phyloP scores from a whole-genome alignment of 495 filamentous ascomycete species.

The Aspergillus nidulans region DNA sequence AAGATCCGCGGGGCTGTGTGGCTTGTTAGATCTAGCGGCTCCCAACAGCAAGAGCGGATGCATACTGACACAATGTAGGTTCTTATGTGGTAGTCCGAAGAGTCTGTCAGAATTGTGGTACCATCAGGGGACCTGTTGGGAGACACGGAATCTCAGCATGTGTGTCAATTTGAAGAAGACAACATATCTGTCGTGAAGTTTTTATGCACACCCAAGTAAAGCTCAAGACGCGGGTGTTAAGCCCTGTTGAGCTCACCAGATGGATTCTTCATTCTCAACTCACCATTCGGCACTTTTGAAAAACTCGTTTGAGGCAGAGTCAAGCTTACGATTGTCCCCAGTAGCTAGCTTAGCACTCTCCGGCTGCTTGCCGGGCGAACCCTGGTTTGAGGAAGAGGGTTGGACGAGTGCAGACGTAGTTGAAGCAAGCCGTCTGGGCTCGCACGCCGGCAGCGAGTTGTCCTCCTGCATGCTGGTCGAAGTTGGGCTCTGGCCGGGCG shows the following conservation, averaged over 20 bases:
- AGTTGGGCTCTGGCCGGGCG: not conserved
- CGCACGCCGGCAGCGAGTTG: not conserved
- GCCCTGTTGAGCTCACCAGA: not conserved
- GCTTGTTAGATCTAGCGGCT: slow-evolving; percentile 5
- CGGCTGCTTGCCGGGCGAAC: not conserved
- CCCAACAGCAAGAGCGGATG: not conserved
- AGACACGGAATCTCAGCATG: not conserved
- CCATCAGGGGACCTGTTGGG: slow-evolving; percentile 68
- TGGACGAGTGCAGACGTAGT: not conserved
- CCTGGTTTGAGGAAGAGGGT: not conserved
- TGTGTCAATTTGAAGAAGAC: not conserved
- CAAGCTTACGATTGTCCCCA: not conserved
- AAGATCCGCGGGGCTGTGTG: slow-evolving; percentile 56
- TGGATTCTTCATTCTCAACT: not conserved
- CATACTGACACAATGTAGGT: slow-evolving; percentile 63
- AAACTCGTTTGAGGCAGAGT: slow-evolving; percentile 28
- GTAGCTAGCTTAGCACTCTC: not conserved
- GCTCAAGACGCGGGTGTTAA: too few relatives aligned
- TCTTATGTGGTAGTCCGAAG: slow-evolving; percentile 61
- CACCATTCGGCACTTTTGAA: slow-evolving; percentile 62
- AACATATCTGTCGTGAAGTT: not conserved
- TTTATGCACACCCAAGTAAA: too few relatives aligned
- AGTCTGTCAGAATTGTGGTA: slow-evolving; percentile 72
- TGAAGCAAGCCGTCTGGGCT: not conserved
- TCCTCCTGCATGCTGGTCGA: not conserved